These are phyloP conservation scores for Russula emetica DNA, from an alignment of 768 basidiomycete species.

Conservation along the genomic window DNA sequence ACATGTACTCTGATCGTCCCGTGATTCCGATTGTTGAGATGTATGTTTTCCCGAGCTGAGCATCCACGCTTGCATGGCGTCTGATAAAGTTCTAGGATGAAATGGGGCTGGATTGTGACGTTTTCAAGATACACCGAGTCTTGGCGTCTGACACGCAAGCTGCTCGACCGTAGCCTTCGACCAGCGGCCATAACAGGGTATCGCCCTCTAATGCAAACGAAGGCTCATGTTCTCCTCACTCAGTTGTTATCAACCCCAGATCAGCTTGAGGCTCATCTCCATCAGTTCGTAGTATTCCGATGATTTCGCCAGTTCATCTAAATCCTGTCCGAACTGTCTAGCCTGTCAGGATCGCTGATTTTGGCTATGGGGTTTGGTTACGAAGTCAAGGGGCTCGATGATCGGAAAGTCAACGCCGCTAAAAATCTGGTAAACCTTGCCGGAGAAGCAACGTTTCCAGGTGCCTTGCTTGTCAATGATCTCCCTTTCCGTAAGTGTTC, in stretches of 20 bases:
- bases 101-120: background rate
- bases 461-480: slow-evolving; percentile 19
- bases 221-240: background rate
- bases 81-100: background rate
- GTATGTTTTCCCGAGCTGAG: background rate
- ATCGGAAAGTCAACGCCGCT: background rate
- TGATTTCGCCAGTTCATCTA: background rate
- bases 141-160: background rate
- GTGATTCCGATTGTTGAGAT: slow-evolving; percentile 3
- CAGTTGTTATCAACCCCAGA: background rate
- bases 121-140: background rate
- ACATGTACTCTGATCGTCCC: slow-evolving; percentile 17
- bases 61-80: too few species aligned
- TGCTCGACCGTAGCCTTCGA: slow-evolving; percentile 7
- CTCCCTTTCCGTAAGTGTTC: slow-evolving; percentile 15
- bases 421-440: background rate
- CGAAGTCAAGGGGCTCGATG: background rate
- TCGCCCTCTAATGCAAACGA: background rate
- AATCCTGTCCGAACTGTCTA: background rate
- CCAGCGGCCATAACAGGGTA: background rate
- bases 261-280: background rate
- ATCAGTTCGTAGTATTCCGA: background rate
- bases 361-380: slow-evolving; percentile 13
- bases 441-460: background rate
- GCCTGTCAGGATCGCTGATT: slow-evolving; percentile 1